phyloP scores from a whole-genome alignment of 495 filamentous ascomycete species.

The Talaromyces nanjingensis region DNA sequence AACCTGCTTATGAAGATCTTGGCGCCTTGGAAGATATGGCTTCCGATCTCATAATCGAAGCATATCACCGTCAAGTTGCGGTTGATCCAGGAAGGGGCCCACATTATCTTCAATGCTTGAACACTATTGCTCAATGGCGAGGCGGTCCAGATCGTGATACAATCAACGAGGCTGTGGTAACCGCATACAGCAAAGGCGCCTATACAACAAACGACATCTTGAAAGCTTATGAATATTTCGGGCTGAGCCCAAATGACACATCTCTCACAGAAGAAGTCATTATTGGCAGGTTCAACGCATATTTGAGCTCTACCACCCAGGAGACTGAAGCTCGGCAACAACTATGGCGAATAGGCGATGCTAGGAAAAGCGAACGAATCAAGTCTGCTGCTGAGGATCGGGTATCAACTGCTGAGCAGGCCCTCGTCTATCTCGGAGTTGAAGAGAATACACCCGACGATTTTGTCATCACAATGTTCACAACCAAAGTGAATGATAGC shows the following conservation, averaged over 20 bases:
- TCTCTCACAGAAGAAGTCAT: slow-evolving; percentile 48
- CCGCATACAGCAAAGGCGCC: slow-evolving; percentile 34
- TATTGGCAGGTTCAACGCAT: slow-evolving; percentile 49
- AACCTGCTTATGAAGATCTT: slow-evolving; percentile 39
- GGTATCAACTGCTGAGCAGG: slow-evolving; percentile 56
- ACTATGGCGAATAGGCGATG: slow-evolving; percentile 50
- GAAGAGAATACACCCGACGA: slow-evolving; percentile 47
- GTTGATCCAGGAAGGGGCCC: slow-evolving; percentile 25
- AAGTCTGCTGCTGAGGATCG: slow-evolving; percentile 49
- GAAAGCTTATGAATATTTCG: slow-evolving; percentile 51
- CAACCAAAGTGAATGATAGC: slow-evolving; percentile 48
- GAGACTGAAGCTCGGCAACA: slow-evolving; percentile 44
- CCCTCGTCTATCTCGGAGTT: slow-evolving; percentile 50
- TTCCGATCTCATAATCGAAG: slow-evolving; percentile 27
- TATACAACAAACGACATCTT: slow-evolving; percentile 45
- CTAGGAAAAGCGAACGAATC: slow-evolving; percentile 44
- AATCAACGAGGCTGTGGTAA: slow-evolving; percentile 30
- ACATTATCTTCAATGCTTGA: slow-evolving; percentile 30
- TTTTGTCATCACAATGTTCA: slow-evolving; percentile 52
- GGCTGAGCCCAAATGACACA: slow-evolving; percentile 28
- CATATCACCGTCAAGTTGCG: slow-evolving; percentile 31
- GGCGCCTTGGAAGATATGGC: slow-evolving; percentile 39
- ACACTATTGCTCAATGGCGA: slow-evolving; percentile 25
- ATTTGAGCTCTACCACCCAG: slow-evolving; percentile 39
- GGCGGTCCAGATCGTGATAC: slow-evolving; percentile 27